These are phyloP conservation scores for Phlebiopsis gigantea DNA, from an alignment of 768 basidiomycete species.

Conservation along the genomic window DNA sequence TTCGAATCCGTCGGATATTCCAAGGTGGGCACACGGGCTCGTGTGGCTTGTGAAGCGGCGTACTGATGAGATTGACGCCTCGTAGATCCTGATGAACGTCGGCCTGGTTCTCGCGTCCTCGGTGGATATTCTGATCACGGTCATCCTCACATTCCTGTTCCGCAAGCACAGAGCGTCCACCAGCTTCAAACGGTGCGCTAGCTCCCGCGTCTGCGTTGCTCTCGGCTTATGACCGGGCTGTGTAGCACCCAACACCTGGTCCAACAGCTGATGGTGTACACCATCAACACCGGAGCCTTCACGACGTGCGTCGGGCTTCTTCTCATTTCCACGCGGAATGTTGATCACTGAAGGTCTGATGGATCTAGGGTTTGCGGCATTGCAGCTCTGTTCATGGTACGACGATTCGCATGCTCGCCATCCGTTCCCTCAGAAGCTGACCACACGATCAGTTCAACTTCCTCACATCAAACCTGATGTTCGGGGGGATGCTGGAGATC, in stretches of 20 bases:
- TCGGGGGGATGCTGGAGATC: conserved; percentile 4
- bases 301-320: conserved; percentile 6
- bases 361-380: no score
- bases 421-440: not conserved
- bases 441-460: not conserved
- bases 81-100: not conserved
- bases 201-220: not conserved
- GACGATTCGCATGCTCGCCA: no score
- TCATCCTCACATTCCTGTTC: conserved; percentile 1
- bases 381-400: no score
- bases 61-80: not conserved
- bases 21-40: not conserved
- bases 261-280: not conserved
- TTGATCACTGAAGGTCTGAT: no score
- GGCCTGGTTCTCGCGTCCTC: not conserved
- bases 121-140: conserved; percentile 1
- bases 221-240: no score
- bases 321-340: no score
- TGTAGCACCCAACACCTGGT: not conserved
- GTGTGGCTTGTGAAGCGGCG: not conserved
- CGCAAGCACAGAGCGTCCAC: not conserved
- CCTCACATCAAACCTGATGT: not conserved
- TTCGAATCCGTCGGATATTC: not conserved
- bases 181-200: not conserved
- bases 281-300: not conserved